A percentile compares a stretch with the other conserved stretches of the same genome.
Conservation (phyloP, 1,139 yeast species). For the Suhomyces yuchorum region DNA sequence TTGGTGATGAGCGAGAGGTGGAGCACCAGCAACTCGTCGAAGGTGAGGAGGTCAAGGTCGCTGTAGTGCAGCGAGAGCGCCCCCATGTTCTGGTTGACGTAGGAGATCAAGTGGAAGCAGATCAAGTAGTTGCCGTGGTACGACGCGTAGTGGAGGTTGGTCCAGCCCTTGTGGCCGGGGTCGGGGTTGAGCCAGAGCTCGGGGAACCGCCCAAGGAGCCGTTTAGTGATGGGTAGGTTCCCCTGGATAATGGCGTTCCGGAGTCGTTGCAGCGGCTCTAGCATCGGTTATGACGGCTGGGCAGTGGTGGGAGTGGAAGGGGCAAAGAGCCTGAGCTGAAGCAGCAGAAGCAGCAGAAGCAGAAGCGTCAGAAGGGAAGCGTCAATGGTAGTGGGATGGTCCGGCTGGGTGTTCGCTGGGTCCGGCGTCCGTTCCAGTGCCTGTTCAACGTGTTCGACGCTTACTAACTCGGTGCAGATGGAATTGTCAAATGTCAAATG, state of each 20-base stretch:
- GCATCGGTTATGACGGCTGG: too few species aligned
- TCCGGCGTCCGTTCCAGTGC: too few species aligned
- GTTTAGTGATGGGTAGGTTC: constrained; percentile 68
- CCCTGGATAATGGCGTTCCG: constrained; percentile 76
- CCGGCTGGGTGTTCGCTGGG: too few species aligned
- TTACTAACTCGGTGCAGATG: not conserved
- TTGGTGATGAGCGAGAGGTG: constrained; percentile 69
- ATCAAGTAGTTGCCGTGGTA: constrained; percentile 77
- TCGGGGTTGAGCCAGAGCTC: constrained; percentile 76
- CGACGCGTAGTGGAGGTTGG: constrained; percentile 85
- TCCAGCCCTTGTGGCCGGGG: constrained; percentile 74
- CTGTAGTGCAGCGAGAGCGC: constrained; percentile 22
- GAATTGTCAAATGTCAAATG: not conserved
- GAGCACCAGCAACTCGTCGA: constrained; percentile 69
- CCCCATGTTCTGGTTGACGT: constrained; percentile 30
- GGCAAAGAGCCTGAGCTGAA: too few species aligned
- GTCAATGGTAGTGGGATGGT: too few species aligned
- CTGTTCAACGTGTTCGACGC: too few species aligned
- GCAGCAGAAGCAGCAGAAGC: not conserved
- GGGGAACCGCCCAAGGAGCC: constrained; percentile 73
- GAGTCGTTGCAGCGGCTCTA: constrained; percentile 68
- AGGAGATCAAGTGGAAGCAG: constrained; percentile 58
- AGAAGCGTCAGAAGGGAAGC: too few species aligned
- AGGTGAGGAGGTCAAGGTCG: constrained; percentile 49
- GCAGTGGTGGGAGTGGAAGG: too few species aligned